Evolutionary conservation across 1,139 yeast species (phyloP).

Genomic region (Lodderomyces margitis): DNA sequence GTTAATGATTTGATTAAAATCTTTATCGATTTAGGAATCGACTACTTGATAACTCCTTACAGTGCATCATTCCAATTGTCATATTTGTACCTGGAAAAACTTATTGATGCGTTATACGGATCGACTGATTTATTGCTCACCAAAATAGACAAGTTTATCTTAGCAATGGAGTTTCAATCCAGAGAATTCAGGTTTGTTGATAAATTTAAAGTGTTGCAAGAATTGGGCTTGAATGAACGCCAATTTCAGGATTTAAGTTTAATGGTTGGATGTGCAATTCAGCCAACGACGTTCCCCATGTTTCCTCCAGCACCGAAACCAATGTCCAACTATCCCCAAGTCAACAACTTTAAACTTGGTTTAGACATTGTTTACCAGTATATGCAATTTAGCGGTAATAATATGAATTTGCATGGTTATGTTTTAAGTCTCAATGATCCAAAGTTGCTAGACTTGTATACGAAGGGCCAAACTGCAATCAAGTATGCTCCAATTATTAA

Average conservation of each 20-base stretch:
- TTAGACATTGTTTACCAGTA: slow-evolving; percentile 44
- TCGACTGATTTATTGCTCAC: slow-evolving; percentile 76
- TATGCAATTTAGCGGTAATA: slow-evolving; percentile 24
- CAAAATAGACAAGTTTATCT: slow-evolving; percentile 65
- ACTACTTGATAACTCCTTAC: slow-evolving; percentile 80
- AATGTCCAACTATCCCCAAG: slow-evolving; percentile 41
- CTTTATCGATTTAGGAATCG: slow-evolving; percentile 56
- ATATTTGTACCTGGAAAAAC: slow-evolving; percentile 54
- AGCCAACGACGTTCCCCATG: slow-evolving; percentile 60
- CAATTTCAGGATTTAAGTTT: slow-evolving; percentile 75
- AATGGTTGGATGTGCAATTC: slow-evolving; percentile 76
- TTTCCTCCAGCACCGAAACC: slow-evolving; percentile 54
- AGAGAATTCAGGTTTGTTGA: slow-evolving; percentile 68
- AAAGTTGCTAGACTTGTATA: slow-evolving; percentile 35
- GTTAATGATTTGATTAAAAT: slow-evolving; percentile 55
- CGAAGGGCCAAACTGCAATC: slow-evolving; percentile 40
- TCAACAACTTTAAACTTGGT: slow-evolving; percentile 43
- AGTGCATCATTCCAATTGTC: slow-evolving; percentile 80
- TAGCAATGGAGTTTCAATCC: slow-evolving; percentile 66
- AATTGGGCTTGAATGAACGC: slow-evolving; percentile 56
- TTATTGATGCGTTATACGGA: slow-evolving; percentile 78
- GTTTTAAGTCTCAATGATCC: slow-evolving; percentile 39
- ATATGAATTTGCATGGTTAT: slow-evolving; percentile 35
- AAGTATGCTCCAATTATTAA: slow-evolving; percentile 67
- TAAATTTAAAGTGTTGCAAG: slow-evolving; percentile 55